Base-by-base conservation (phyloP, 1,284 basidiomycete genomes). In the Apiotrichum akiyoshidainum region DNA sequence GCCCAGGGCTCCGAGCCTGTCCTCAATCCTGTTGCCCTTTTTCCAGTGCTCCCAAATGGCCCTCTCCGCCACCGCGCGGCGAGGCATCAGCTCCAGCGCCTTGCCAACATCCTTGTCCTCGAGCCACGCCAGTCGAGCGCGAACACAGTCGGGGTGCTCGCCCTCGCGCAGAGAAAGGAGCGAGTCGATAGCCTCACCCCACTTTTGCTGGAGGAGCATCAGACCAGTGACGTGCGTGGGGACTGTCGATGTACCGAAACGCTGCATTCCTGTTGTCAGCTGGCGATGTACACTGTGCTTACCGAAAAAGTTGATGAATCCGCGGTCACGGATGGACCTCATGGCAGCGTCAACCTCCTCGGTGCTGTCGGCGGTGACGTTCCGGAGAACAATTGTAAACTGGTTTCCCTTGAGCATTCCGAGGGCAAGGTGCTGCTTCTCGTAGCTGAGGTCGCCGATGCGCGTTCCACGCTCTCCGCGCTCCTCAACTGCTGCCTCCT, bases 291-390 rank as follows among this genome's bases (percentile, higher is more conserved):
- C 3, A 31, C 26, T 4, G 26, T 31, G 26, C 26, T 31, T 12
- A 89, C 92, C 95, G 73, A 96, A 99, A 73, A 97, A 99, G 76
- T 99, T 99, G 76, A 99, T 90, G 77, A 98, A 98, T 0, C 96
- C 96, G 55, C 85, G 85, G 49, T 83, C 80, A 74, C 92, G 89
- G 55, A 99, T 83, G 3, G 85, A 87, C n/a, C 83, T 81, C 82
- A 99, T 84, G 0, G 89, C 87, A 57, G 82, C 81, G 65, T 91
- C 85, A 47, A 98, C 81, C 0, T 83, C 85, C 42, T 88, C 85
- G 61, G 81, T 79, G 2, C 86, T 86, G 53, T 88, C 85, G 10
- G 86, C 86, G 67, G 88, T 85, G 9, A 95, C 87, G 69, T 89
- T 95, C 90, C 96, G 83, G 22, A 99, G 80, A 0, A 93, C 96